These are phyloP conservation scores for Mycena rosella DNA, from an alignment of 768 basidiomycete genomes.

Conservation along the genomic window DNA sequence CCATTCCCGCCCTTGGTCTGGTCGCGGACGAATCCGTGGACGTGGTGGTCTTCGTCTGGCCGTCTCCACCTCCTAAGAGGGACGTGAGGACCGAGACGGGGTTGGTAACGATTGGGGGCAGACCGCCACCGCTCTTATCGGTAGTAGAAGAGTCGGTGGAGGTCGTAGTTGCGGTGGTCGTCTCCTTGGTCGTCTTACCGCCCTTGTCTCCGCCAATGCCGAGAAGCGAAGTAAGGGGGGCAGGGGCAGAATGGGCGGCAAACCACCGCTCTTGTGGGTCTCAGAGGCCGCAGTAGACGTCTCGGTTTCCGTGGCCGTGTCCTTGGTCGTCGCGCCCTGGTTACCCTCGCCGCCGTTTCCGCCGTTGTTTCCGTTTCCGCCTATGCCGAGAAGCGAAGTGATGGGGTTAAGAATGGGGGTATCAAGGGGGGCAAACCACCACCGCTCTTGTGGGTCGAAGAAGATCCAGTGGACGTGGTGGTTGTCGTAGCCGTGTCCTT, in stretches of 20 bases:
- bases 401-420: not conserved
- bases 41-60: not conserved
- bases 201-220: not conserved
- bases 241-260: not conserved
- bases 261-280: not conserved
- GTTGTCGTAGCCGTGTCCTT: conserved; percentile 7
- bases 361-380: no score
- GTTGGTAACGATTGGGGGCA: not conserved
- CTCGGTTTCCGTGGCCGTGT: not conserved
- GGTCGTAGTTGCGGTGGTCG: not conserved
- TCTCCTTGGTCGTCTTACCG: not conserved
- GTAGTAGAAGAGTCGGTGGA: not conserved
- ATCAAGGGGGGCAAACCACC: no score
- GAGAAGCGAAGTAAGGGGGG: conserved; percentile 6
- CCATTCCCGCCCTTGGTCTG: no score
- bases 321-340: not conserved
- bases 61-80: not conserved
- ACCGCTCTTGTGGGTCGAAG: no score
- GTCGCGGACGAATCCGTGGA: no score
- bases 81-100: not conserved
- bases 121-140: not conserved
- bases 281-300: not conserved
- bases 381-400: not conserved
- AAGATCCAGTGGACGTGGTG: not conserved
- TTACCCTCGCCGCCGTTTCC: not conserved